Evolutionary conservation across 176 grass and related monocot species (phyloP).

Genomic region (Elaeis guineensis): DNA sequence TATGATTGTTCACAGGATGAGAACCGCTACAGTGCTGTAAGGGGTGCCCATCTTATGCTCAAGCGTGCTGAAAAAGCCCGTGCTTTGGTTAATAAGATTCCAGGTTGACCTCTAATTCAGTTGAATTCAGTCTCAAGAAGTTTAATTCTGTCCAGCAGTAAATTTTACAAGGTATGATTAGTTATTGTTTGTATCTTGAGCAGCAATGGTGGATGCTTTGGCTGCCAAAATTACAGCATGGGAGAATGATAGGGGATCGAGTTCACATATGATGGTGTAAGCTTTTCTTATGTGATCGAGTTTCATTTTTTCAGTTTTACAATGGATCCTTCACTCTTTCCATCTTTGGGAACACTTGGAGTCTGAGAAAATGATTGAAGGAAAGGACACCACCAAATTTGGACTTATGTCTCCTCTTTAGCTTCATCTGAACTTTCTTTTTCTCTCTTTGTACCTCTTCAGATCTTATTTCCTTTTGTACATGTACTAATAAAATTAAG

Average conservation of each 20-base stretch:
- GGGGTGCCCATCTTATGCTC: conserved; percentile 62
- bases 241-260: conserved; percentile 55
- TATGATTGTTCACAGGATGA: conserved; percentile 44
- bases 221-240: conserved; percentile 56
- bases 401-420: too few relatives aligned
- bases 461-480: too few relatives aligned
- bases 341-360: too few relatives aligned
- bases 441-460: too few relatives aligned
- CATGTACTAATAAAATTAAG: too few relatives aligned
- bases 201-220: conserved; percentile 63
- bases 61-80: conserved; percentile 79
- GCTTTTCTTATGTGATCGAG: not conserved
- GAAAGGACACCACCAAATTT: too few relatives aligned
- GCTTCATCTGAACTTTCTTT: too few relatives aligned
- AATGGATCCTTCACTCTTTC: too few relatives aligned
- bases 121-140: too few relatives aligned
- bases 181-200: conserved; percentile 9
- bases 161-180: not conserved
- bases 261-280: conserved; percentile 72
- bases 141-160: too few relatives aligned
- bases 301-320: too few relatives aligned
- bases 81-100: conserved; percentile 62
- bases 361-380: too few relatives aligned
- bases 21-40: conserved; percentile 69
- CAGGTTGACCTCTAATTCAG: conserved; percentile 26